Base-by-base conservation (phyloP, 1,284 basidiomycete species). In the Peniophora sp. region DNA sequence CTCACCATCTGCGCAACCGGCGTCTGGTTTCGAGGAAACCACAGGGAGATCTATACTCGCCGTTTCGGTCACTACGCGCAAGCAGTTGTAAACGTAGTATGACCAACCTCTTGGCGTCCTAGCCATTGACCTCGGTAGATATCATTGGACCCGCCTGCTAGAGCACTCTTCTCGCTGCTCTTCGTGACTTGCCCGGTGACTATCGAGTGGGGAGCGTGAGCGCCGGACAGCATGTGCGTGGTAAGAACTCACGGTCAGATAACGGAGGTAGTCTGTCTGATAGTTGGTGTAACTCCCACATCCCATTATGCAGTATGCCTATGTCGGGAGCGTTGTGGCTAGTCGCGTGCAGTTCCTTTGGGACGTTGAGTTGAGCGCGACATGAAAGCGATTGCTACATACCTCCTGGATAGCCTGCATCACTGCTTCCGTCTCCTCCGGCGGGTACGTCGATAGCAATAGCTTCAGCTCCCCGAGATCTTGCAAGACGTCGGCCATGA, bases 341-440 rank as follows among this genome's bases (percentile, higher is more conserved):
- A n/a, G 65, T 58, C 20, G 66, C 60, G 49, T 59, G 62, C n/a
- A 71, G 60, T 59, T 68, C 68, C 71, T 74, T 36, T 27, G 47
- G 27, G 44, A 12, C 43, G 22, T 53, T 52, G 51, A 43, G 39
- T 12, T 23, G 20, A 14, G 50, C 18, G 27, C 32, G 12, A 2
- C 12, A 9, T 22, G 39, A 47, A 42, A 46, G 18, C 36, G 34
- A 12, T 49, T 8, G 43, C 8, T 51, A 56, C 62, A 35, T 44
- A 71, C 73, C 37, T 65, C 70, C 58, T 74, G 72, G 17, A 75
- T 62, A 23, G 62, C 63, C 50, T 67, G 62, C 70, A 75, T 73
- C 45, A 74, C 59, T 34, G 64, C 35, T 59, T 54, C 68, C 61
- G 70, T 62, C 12, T 49, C 61, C 44, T 61, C 59, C 23, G 61